Evolutionary conservation across 1,284 basidiomycete genomes (phyloP).

Genomic region (Hemileia vastatrix): DNA sequence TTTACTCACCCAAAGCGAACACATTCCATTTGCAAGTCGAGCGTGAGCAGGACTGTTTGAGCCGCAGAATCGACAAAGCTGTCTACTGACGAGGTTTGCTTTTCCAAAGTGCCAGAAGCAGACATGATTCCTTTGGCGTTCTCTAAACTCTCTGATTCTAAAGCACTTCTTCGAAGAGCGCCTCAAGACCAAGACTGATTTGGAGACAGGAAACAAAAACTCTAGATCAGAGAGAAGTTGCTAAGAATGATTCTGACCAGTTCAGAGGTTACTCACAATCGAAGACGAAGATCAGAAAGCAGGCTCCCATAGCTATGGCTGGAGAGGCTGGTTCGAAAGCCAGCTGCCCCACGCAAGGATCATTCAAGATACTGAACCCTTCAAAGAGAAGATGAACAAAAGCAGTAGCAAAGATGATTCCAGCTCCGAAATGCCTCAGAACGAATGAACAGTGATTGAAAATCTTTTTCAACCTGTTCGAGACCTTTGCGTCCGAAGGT

Average conservation of each 20-base stretch:
- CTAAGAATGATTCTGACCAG: neutral
- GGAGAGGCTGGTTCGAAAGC: too few relatives aligned
- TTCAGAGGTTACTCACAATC: too few relatives aligned
- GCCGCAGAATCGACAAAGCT: neutral
- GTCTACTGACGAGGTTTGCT: neutral
- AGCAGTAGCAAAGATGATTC: too few relatives aligned
- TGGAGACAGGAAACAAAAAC: neutral
- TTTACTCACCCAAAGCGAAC: conserved; percentile 15
- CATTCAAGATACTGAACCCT: too few relatives aligned
- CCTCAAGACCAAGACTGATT: neutral
- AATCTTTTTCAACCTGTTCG: too few relatives aligned
- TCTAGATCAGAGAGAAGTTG: neutral
- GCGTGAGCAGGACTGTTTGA: neutral
- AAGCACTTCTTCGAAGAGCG: neutral
- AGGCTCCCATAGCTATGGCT: too few relatives aligned
- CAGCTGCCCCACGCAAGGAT: too few relatives aligned
- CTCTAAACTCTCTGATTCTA: neutral
- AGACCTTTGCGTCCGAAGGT: too few relatives aligned
- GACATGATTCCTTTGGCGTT: neutral
- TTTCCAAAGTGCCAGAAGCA: neutral
- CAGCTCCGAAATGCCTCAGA: too few relatives aligned
- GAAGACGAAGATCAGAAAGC: too few relatives aligned
- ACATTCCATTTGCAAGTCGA: conserved; percentile 26
- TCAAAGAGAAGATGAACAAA: too few relatives aligned
- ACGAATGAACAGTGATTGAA: too few relatives aligned